Conservation (phyloP, 2,329 filamentous ascomycete species). For the Phoma sp. region DNA sequence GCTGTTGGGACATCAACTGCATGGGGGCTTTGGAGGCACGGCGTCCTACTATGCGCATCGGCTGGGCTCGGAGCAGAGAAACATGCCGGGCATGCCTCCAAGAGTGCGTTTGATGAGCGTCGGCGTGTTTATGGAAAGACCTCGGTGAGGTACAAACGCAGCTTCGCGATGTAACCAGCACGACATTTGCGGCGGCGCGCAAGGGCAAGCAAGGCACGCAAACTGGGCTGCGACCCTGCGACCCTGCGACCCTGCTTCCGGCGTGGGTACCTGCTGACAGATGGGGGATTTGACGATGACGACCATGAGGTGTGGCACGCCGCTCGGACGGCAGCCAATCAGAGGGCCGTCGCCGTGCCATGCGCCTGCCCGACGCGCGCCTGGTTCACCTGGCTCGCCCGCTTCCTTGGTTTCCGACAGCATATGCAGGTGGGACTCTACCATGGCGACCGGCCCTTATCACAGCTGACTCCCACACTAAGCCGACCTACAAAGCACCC, state of each 20-base stretch:
- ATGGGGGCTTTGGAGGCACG: conserved; percentile 32
- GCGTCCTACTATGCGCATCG: no score
- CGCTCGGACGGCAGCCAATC: conserved; percentile 7
- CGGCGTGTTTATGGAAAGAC: conserved; percentile 2
- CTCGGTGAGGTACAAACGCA: neutral
- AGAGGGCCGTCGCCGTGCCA: conserved; percentile 8
- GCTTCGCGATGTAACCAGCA: conserved; percentile 13
- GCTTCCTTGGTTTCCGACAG: conserved; percentile 17
- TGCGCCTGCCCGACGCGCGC: conserved; percentile 18
- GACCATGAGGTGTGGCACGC: conserved; percentile 12
- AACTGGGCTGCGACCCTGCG: conserved; percentile 8
- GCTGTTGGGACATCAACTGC: conserved; percentile 30
- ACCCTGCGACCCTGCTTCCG: conserved; percentile 12
- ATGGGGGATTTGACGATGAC: conserved; percentile 14
- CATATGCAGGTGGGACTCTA: conserved; percentile 11
- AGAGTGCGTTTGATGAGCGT: neutral
- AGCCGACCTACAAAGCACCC: conserved; percentile 15
- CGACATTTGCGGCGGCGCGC: conserved; percentile 15
- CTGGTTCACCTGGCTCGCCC: conserved; percentile 13
- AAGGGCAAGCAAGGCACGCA: conserved; percentile 7
- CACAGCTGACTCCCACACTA: conserved; percentile 19
- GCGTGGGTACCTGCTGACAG: conserved; percentile 20
- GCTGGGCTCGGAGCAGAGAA: conserved; percentile 35
- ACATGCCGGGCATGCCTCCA: neutral
- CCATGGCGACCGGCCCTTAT: conserved; percentile 15